Evolutionary conservation across 1,139 yeast genomes (phyloP).

Genomic region (Geotrichum reessii): DNA sequence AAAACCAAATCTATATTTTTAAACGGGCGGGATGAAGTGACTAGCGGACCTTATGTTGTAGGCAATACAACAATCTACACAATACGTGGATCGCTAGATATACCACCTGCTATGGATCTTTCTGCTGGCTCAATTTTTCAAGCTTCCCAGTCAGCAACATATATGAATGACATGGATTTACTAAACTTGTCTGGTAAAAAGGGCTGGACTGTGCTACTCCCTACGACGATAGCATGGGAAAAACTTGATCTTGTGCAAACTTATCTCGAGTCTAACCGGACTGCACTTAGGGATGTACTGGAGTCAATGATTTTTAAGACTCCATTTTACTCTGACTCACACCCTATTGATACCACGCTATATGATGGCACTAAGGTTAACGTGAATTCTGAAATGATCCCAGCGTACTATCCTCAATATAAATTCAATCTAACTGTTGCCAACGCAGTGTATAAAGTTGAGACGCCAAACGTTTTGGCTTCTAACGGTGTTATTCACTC

Average conservation of each 20-base stretch:
- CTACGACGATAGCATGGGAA: constrained; percentile 75
- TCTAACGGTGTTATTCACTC: constrained; percentile 85
- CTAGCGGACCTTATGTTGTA: constrained; percentile 41
- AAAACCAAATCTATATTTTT: constrained; percentile 40
- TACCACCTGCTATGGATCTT: constrained; percentile 49
- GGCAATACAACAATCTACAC: constrained; percentile 61
- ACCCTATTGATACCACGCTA: constrained; percentile 27
- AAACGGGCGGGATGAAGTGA: constrained; percentile 41
- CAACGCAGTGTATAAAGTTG: constrained; percentile 24
- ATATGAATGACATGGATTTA: constrained; percentile 47
- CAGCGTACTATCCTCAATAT: not conserved
- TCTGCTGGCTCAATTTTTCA: constrained; percentile 52
- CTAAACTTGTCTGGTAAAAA: constrained; percentile 43
- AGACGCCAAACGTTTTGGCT: constrained; percentile 64
- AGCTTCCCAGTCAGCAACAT: constrained; percentile 48
- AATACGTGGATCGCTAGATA: constrained; percentile 51
- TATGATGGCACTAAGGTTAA: constrained; percentile 38
- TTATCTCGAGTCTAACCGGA: constrained; percentile 51
- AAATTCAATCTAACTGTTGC: constrained; percentile 30
- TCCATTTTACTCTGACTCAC: constrained; percentile 62
- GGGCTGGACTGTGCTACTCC: constrained; percentile 76
- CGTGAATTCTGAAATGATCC: constrained; percentile 11
- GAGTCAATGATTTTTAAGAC: constrained; percentile 57
- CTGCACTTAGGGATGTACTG: constrained; percentile 49
- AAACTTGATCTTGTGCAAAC: constrained; percentile 55